Conservation (phyloP, 2,329 filamentous ascomycete species). For the Blastomyces emzantsi region DNA sequence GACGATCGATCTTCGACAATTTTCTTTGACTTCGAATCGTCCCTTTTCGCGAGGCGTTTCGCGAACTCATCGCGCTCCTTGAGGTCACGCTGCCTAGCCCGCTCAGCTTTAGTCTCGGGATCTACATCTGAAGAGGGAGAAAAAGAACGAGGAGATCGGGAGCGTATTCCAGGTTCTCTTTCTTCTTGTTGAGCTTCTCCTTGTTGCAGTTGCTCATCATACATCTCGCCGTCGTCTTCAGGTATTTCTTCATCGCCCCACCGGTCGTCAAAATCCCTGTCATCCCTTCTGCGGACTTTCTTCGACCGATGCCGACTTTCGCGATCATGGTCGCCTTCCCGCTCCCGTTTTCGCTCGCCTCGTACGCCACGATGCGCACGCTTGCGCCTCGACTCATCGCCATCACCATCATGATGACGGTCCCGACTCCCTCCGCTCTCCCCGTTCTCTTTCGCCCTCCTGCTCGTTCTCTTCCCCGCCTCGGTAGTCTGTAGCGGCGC, state of each 20-base stretch:
- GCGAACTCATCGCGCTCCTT: conserved; percentile 72
- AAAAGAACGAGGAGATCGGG: conserved; percentile 22
- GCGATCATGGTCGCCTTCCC: conserved; percentile 30
- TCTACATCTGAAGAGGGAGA: conserved; percentile 45
- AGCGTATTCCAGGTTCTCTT: background rate
- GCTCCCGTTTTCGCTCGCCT: conserved; percentile 31
- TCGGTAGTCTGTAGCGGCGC: conserved; percentile 28
- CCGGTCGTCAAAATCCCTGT: conserved; percentile 59
- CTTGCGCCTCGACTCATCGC: conserved; percentile 5
- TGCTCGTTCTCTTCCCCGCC: conserved; percentile 28
- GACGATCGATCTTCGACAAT: conserved; percentile 51
- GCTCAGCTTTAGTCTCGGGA: conserved; percentile 51
- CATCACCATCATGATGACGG: conserved; percentile 11
- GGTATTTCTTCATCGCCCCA: conserved; percentile 68
- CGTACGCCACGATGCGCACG: conserved; percentile 21
- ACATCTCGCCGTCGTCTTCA: conserved; percentile 28
- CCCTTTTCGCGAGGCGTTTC: conserved; percentile 63
- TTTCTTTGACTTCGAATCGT: conserved; percentile 61
- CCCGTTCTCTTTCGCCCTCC: conserved; percentile 23
- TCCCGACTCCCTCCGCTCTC: conserved; percentile 17
- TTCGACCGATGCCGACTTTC: conserved; percentile 40
- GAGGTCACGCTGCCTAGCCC: conserved; percentile 55
- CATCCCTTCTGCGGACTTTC: conserved; percentile 43
- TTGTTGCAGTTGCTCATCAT: conserved; percentile 38
- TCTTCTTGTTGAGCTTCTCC: conserved; percentile 12